Percentiles rank a stretch among this genome's conserved stretches.
Evolutionary conservation across 495 filamentous ascomycete genomes (phyloP).

Genomic region (Penicillium desertorum): DNA sequence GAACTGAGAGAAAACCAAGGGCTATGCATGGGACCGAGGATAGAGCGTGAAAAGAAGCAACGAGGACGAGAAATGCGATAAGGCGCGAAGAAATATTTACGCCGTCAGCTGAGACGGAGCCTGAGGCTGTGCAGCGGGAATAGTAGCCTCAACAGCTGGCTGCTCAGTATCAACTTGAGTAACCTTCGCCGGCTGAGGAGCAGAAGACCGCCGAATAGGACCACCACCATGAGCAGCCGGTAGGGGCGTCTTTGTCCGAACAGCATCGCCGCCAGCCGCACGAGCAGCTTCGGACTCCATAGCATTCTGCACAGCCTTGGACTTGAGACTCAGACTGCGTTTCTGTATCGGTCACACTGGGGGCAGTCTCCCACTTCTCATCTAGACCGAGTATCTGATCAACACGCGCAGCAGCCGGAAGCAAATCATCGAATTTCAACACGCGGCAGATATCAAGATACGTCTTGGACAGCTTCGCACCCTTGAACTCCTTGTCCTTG

Average conservation of each 20-base stretch:
- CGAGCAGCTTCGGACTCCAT: slow-evolving; percentile 49
- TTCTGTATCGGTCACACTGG: not conserved
- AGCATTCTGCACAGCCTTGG: slow-evolving; percentile 53
- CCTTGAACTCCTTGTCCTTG: slow-evolving; percentile 59
- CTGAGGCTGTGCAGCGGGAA: slow-evolving; percentile 25
- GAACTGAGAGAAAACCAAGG: slow-evolving; percentile 15
- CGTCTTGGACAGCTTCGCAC: slow-evolving; percentile 56
- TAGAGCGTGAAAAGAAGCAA: slow-evolving; percentile 3
- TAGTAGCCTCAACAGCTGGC: slow-evolving; percentile 21
- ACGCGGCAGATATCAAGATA: slow-evolving; percentile 63
- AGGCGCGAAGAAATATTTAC: slow-evolving; percentile 12
- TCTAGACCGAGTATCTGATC: slow-evolving; percentile 64
- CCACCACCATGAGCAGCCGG: slow-evolving; percentile 29
- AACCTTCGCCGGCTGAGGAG: slow-evolving; percentile 29
- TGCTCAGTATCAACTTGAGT: slow-evolving; percentile 22
- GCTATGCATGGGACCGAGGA: slow-evolving; percentile 26
- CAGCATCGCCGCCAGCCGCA: slow-evolving; percentile 40
- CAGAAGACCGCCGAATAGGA: slow-evolving; percentile 43
- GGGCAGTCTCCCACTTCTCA: slow-evolving; percentile 37
- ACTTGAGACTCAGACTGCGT: slow-evolving; percentile 23
- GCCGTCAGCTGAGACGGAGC: slow-evolving; percentile 28
- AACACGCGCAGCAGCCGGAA: slow-evolving; percentile 56
- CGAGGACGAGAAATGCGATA: not conserved
- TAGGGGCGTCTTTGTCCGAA: slow-evolving; percentile 32
- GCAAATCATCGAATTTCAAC: slow-evolving; percentile 60